phyloP scores from a whole-genome alignment of 345 rosid species.

The Dimocarpus longan region DNA sequence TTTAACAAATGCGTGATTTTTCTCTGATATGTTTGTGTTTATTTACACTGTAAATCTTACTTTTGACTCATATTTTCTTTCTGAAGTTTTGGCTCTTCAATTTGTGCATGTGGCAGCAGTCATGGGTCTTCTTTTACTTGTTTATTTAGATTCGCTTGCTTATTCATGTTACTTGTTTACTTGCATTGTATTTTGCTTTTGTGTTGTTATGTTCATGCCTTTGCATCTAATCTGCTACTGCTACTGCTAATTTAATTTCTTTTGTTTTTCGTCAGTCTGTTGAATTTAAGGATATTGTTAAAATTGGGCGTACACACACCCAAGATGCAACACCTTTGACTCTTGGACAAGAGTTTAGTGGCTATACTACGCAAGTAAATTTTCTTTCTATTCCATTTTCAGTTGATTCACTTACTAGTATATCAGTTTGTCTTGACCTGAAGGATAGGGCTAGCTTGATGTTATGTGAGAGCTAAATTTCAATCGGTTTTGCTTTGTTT shows the following conservation, averaged over 20 bases:
- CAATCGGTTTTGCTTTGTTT: conserved; percentile 16
- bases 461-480: conserved; percentile 5
- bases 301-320: conserved; percentile 96
- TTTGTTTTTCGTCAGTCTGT: conserved; percentile 45
- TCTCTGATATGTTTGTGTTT: background rate
- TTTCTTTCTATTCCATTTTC: conserved; percentile 11
- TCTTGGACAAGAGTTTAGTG: conserved; percentile 96
- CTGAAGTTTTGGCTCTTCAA: background rate
- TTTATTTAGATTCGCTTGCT: background rate
- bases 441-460: background rate
- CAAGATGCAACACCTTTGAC: conserved; percentile 99
- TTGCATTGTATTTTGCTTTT: conserved; percentile 11
- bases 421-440: conserved; percentile 12
- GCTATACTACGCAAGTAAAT: conserved; percentile 89
- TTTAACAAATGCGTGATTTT: background rate
- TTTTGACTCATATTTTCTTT: conserved; percentile 1
- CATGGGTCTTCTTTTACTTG: background rate
- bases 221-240: background rate
- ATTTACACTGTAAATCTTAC: background rate
- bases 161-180: background rate
- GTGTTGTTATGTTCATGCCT: background rate
- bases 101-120: background rate
- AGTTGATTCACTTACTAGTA: background rate
- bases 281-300: conserved; percentile 88
- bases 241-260: conserved; percentile 3